These are phyloP conservation scores for Saccharum spontaneum DNA, from an alignment of 176 grass and related monocot species.

Conservation along the genomic window DNA sequence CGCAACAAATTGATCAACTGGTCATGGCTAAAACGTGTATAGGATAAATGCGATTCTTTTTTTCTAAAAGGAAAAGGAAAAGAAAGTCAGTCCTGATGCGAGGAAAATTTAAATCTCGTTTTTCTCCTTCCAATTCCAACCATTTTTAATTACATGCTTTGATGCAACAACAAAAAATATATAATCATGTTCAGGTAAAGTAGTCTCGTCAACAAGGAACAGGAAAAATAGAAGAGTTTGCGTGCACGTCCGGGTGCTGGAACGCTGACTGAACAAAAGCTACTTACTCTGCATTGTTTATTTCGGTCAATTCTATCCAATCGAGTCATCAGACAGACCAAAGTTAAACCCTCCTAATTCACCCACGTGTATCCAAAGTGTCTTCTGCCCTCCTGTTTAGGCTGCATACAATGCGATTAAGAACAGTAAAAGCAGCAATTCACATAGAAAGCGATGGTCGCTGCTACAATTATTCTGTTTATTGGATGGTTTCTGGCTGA, in stretches of 20 bases:
- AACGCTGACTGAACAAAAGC: slow-evolving; percentile 1
- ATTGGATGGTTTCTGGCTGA: no score
- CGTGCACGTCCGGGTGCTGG: background rate
- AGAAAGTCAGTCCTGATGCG: background rate
- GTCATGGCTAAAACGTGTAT: background rate
- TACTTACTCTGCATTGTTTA: background rate
- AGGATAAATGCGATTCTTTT: no score
- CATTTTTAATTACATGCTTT: background rate
- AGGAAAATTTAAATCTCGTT: background rate
- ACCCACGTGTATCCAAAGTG: background rate
- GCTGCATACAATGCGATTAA: background rate
- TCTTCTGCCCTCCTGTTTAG: background rate
- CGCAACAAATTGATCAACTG: no score
- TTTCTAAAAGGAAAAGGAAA: no score
- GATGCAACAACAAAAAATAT: background rate
- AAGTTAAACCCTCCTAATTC: background rate
- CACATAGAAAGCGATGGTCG: background rate
- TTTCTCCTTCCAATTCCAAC: background rate
- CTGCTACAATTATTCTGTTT: background rate
- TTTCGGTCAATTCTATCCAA: background rate
- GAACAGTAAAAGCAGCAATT: background rate
- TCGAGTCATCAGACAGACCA: background rate
- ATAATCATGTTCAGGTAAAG: background rate
- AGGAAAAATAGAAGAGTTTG: background rate
- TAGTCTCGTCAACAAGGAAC: background rate